Percentiles rank a stretch among this genome's conserved stretches.
phyloP scores from a whole-genome alignment of 139 green algal genomes.

The Desmodesmus armatus region DNA sequence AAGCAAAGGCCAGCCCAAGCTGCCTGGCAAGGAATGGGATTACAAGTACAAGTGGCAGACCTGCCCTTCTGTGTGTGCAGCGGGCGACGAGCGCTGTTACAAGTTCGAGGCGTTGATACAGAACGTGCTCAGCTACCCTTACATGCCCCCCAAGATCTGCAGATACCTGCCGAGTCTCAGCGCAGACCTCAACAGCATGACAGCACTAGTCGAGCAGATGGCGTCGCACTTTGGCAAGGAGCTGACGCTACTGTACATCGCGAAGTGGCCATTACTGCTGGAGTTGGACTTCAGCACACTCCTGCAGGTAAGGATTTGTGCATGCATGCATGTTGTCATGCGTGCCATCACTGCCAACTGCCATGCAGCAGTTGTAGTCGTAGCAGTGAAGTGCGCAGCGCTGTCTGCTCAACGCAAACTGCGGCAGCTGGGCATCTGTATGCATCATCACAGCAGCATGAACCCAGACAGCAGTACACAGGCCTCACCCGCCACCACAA shows the following conservation, averaged over 20 bases:
- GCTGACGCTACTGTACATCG: constrained; percentile 55
- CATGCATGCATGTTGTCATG: too few relatives aligned
- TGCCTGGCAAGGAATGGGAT: background rate
- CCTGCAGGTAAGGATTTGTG: too few relatives aligned
- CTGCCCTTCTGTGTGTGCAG: constrained; percentile 35
- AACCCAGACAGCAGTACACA: too few relatives aligned
- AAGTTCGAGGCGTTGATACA: constrained; percentile 70
- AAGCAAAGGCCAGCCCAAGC: background rate
- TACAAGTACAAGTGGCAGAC: constrained; percentile 51
- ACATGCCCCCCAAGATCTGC: constrained; percentile 46
- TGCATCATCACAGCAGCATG: background rate
- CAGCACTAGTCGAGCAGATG: constrained; percentile 45
- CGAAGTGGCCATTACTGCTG: constrained; percentile 33
- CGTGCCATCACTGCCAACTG: too few relatives aligned
- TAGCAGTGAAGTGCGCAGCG: too few relatives aligned
- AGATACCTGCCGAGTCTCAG: constrained; percentile 6
- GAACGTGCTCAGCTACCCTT: constrained; percentile 62
- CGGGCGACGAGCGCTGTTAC: constrained; percentile 36
- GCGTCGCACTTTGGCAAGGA: constrained; percentile 45
- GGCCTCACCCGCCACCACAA: too few relatives aligned
- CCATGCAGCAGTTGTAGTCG: too few relatives aligned
- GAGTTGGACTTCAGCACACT: constrained; percentile 22
- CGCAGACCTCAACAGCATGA: constrained; percentile 43
- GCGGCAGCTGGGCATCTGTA: constrained; percentile 1
- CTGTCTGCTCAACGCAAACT: too few relatives aligned